Conservation (phyloP, 73 alveolate species). For the Paramecium sexaurelia region DNA sequence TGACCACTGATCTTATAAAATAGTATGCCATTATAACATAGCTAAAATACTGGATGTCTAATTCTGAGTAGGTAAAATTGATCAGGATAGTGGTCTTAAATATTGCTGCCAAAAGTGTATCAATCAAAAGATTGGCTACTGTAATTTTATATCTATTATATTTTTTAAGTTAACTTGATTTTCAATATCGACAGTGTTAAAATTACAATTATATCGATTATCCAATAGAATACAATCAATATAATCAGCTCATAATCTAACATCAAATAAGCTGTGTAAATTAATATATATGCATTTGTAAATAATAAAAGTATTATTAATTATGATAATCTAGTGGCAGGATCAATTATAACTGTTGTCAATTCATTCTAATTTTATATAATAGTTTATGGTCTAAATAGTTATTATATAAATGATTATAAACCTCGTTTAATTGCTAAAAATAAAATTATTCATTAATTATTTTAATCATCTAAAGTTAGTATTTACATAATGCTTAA, state of each 20-base stretch:
- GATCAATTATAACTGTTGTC: background rate
- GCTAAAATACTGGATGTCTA: background rate
- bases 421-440: conserved; percentile 30
- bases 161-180: background rate
- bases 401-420: background rate
- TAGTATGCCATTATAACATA: background rate
- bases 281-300: background rate
- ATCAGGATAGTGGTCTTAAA: background rate
- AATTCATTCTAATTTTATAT: background rate
- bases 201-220: background rate
- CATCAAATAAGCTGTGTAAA: conserved; percentile 1
- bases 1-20: background rate
- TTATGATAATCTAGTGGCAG: conserved; percentile 2
- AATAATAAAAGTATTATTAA: background rate
- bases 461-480: background rate
- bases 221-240: conserved; percentile 6
- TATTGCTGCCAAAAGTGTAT: conserved; percentile 14
- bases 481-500: background rate
- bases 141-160: background rate
- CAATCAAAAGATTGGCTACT: conserved; percentile 8
- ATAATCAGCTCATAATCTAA: background rate
- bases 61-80: background rate
- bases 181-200: background rate
- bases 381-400: background rate
- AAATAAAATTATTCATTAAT: conserved; percentile 15